phyloP scores from a whole-genome alignment of 2,329 filamentous ascomycete genomes.

The Xylariaceae sp. region DNA sequence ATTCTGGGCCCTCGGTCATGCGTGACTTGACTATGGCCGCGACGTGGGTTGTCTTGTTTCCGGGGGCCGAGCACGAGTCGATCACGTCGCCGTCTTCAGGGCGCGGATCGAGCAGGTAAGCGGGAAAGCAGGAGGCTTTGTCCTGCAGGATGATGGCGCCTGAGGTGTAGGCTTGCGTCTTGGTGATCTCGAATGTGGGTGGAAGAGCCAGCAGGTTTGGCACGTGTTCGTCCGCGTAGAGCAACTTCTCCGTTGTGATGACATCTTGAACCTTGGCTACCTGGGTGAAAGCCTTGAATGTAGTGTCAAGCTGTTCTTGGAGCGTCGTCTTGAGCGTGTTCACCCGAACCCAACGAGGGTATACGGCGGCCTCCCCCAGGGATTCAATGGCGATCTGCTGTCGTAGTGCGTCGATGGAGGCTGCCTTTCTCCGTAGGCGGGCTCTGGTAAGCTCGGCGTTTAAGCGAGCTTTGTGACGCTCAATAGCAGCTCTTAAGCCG shows the following conservation, averaged over 20 bases:
- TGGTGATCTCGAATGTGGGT: slow-evolving; percentile 64
- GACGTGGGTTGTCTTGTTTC: slow-evolving; percentile 95
- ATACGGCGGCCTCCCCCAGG: slow-evolving; percentile 44
- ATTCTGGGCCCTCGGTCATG: slow-evolving; percentile 32
- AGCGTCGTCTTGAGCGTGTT: slow-evolving; percentile 72
- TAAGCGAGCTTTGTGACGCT: slow-evolving; percentile 75
- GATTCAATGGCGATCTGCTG: slow-evolving; percentile 50
- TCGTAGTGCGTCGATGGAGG: slow-evolving; percentile 61
- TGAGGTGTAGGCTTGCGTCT: slow-evolving; percentile 63
- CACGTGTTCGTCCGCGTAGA: slow-evolving; percentile 74
- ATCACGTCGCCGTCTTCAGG: slow-evolving; percentile 68
- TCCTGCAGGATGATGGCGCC: slow-evolving; percentile 88
- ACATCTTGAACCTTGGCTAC: slow-evolving; percentile 54
- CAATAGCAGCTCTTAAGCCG: slow-evolving; percentile 67
- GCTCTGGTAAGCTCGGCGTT: slow-evolving; percentile 76
- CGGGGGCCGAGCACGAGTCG: slow-evolving; percentile 91
- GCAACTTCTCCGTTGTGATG: slow-evolving; percentile 42
- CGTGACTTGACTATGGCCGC: slow-evolving; percentile 62
- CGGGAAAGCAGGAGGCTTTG: slow-evolving; percentile 95
- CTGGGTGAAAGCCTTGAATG: slow-evolving; percentile 60
- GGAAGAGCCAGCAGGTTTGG: slow-evolving; percentile 78
- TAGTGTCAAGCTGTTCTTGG: slow-evolving; percentile 65
- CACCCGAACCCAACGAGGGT: slow-evolving; percentile 88
- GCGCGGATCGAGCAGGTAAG: slow-evolving; percentile 70
- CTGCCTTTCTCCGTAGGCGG: slow-evolving; percentile 64